Evolutionary conservation across 768 basidiomycete species (phyloP), one percentile per base, ranked within the genome.

Genomic region (Suillus brevipes): DNA sequence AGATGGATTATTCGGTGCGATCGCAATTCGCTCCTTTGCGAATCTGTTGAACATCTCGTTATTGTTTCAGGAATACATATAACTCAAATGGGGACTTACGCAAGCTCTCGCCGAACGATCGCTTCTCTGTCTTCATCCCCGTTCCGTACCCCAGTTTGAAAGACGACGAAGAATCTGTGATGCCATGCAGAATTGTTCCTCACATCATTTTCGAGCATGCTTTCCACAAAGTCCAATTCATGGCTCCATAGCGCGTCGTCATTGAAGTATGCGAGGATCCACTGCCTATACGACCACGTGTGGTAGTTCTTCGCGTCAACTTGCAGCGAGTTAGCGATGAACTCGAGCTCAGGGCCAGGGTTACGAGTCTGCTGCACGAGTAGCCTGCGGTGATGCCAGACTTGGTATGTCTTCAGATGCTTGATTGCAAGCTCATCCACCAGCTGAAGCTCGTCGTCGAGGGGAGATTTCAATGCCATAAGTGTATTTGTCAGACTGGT

Each of bases 181-280:
- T 95, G 92, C 97, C 97, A 99, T 25, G 93, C 97, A 40, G 94
- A 96, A 74, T 99, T 99, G 77, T 99, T 99, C 70, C 97, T 79
- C 43, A 97, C 83, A 75, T 99, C 97, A 34, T 82, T 78, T 12
- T 81, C 80, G 28, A 95, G 76, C 80, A 95, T 86, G 64, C 74
- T 69, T 66, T 95, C 89, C 40, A 89, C 82, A 68, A 89, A 95
- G 52, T 86, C 82, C n/a, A 92, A 79, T 77, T 97, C 95, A 16
- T 81, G 83, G 1, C 68, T 78, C 92, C 92, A 95, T 67, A 94
- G 70, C n/a, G 77, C 82, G 42, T 85, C 82, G 64, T 88, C 83
- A 70, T 89, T 87, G 81, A 96, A 96, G 73, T 90, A 87, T 10
- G 92, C 89, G 50, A 97, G 86, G 14, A 95, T 76, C 95, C 95